These are phyloP conservation scores for Amorphotheca resinae DNA, from an alignment of 495 filamentous ascomycete species.

Conservation along the genomic window DNA sequence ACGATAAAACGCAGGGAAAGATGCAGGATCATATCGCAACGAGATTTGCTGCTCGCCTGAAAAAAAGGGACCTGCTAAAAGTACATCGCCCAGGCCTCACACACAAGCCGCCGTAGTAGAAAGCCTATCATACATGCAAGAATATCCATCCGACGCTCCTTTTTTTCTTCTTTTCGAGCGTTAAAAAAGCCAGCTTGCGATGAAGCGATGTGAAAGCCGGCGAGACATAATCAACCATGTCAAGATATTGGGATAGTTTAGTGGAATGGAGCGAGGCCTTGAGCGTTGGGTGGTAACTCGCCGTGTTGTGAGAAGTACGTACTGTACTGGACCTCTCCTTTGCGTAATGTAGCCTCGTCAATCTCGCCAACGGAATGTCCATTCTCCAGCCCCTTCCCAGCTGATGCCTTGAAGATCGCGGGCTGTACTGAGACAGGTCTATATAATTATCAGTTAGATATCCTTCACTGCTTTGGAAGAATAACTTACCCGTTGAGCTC, in stretches of 20 bases:
- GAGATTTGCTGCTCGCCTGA: too few relatives aligned
- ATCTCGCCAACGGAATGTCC: constrained; percentile 44
- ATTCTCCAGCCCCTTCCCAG: constrained; percentile 40
- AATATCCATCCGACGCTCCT: constrained; percentile 1
- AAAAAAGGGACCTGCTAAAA: neutral
- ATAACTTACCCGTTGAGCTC: constrained; percentile 68
- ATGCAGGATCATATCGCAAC: too few relatives aligned
- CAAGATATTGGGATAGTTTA: neutral
- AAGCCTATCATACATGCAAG: constrained; percentile 10
- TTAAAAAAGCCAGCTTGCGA: neutral
- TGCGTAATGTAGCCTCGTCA: constrained; percentile 48
- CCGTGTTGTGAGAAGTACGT: constrained; percentile 52
- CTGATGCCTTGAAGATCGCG: constrained; percentile 12
- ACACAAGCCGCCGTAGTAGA: neutral
- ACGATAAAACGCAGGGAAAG: too few relatives aligned
- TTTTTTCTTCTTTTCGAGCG: neutral
- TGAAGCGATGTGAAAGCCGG: neutral
- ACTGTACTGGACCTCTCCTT: constrained; percentile 51
- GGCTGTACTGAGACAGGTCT: constrained; percentile 38
- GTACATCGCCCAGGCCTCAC: neutral
- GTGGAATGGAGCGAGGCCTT: constrained; percentile 15
- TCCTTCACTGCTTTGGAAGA: neutral
- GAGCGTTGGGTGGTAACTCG: constrained; percentile 25
- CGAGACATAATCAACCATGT: neutral
- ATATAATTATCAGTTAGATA: constrained; percentile 19